These are phyloP conservation scores for Malania oleifera DNA, from an alignment of 164 flowering plant species.

Conservation along the genomic window DNA sequence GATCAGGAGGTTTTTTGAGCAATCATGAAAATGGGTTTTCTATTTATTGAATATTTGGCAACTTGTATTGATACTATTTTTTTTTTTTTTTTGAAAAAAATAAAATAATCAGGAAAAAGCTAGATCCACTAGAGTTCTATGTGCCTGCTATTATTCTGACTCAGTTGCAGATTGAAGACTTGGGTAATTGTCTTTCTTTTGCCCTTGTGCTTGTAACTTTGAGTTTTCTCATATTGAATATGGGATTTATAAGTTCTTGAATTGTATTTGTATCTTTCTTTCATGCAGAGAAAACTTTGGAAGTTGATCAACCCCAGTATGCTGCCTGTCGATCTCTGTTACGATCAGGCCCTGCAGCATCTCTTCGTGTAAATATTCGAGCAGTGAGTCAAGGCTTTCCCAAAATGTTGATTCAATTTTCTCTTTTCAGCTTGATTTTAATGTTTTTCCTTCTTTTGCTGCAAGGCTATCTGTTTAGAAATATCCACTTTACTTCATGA, in stretches of 20 bases:
- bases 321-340: constrained; percentile 58
- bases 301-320: constrained; percentile 59
- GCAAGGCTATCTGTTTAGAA: too few species aligned
- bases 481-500: too few species aligned
- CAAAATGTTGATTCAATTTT: neutral
- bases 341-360: constrained; percentile 92
- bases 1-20: too few species aligned
- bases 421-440: neutral
- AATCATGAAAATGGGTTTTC: too few species aligned
- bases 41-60: neutral
- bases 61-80: neutral
- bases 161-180: constrained; percentile 67
- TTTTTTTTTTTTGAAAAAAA: too few species aligned
- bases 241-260: too few species aligned
- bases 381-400: constrained; percentile 56
- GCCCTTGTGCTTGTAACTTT: too few species aligned
- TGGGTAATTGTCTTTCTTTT: constrained; percentile 37
- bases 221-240: too few species aligned
- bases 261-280: too few species aligned
- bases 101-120: constrained; percentile 62
- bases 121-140: constrained; percentile 85
- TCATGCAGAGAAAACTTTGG: constrained; percentile 59
- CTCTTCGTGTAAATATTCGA: constrained; percentile 85
- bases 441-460: neutral
- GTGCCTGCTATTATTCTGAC: constrained; percentile 79